Conservation (phyloP, 164 flowering plant species). For the Vitis rotundifolia region DNA sequence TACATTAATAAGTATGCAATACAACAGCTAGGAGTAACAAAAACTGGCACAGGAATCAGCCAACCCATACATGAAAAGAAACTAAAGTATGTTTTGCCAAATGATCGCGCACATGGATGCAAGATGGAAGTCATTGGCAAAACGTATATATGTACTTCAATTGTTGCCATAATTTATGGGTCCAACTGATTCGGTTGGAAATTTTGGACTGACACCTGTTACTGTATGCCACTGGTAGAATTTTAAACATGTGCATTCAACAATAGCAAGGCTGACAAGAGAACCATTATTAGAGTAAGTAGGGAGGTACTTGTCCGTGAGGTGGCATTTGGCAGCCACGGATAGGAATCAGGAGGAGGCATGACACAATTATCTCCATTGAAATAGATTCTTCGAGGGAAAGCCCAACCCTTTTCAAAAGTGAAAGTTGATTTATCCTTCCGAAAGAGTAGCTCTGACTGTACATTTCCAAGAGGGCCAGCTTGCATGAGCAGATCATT, state of each 20-base stretch:
- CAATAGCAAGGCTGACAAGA: slow-evolving; percentile 17
- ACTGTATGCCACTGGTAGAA: not conserved
- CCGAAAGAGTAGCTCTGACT: slow-evolving; percentile 53
- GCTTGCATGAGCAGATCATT: slow-evolving; percentile 61
- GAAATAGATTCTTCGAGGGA: slow-evolving; percentile 59
- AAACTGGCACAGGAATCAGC: slow-evolving; percentile 1
- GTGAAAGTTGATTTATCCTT: slow-evolving; percentile 52
- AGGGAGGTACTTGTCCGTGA: slow-evolving; percentile 12
- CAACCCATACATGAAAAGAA: not conserved
- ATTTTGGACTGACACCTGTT: not conserved
- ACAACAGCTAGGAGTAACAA: slow-evolving; percentile 10
- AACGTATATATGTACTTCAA: too few species aligned
- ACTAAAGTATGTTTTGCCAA: too few species aligned
- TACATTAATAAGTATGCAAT: not conserved
- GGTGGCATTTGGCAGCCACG: slow-evolving; percentile 49
- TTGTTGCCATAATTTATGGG: not conserved
- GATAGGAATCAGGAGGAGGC: slow-evolving; percentile 63
- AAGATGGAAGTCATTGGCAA: too few species aligned
- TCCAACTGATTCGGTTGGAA: not conserved
- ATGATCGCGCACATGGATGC: too few species aligned
- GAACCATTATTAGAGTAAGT: slow-evolving; percentile 9
- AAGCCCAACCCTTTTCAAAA: slow-evolving; percentile 65
- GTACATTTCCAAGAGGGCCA: slow-evolving; percentile 60
- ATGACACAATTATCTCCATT: slow-evolving; percentile 68
- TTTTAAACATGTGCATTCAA: slow-evolving; percentile 16